Conservation (phyloP, 352 stramenopile species). For the Phytophthora pseudosyringae region DNA sequence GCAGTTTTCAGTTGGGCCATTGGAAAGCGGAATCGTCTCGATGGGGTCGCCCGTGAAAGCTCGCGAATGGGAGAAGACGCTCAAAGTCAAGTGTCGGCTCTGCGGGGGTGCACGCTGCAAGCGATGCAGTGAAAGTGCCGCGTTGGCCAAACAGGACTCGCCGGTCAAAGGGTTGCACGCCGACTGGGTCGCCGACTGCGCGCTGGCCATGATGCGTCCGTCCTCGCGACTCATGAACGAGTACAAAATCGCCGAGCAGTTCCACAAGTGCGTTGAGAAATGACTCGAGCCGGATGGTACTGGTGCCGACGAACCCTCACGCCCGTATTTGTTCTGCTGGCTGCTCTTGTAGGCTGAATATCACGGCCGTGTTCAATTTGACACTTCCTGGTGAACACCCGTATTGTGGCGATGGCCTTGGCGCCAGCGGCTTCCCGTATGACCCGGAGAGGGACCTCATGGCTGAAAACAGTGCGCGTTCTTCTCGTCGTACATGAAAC, state of each 20-base stretch:
- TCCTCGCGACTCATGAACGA: conserved; percentile 84
- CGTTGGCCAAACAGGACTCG: conserved; percentile 74
- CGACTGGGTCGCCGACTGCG: conserved; percentile 87
- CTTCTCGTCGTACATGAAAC: neutral
- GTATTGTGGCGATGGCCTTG: conserved; percentile 88
- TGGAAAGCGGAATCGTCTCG: conserved; percentile 1
- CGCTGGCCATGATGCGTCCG: conserved; percentile 91
- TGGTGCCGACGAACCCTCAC: conserved; percentile 1
- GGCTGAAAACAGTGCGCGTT: conserved; percentile 76
- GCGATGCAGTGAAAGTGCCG: conserved; percentile 82
- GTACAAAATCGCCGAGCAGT: conserved; percentile 83
- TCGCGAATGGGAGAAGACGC: conserved; percentile 82
- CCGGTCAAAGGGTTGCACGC: conserved; percentile 83
- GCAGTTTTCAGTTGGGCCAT: conserved; percentile 4
- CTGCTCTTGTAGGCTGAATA: conserved; percentile 53
- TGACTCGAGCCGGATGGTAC: neutral
- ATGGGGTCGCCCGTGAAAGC: conserved; percentile 81
- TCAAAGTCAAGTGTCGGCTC: conserved; percentile 86
- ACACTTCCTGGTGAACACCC: conserved; percentile 91
- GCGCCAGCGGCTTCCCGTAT: conserved; percentile 85
- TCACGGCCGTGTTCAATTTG: conserved; percentile 92
- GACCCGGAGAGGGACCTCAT: conserved; percentile 90
- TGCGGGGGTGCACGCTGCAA: conserved; percentile 90
- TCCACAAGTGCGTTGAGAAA: conserved; percentile 60
- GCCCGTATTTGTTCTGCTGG: neutral